These are phyloP conservation scores for Porodaedalea pini DNA, from an alignment of 1,284 basidiomycete genomes.

Conservation along the genomic window DNA sequence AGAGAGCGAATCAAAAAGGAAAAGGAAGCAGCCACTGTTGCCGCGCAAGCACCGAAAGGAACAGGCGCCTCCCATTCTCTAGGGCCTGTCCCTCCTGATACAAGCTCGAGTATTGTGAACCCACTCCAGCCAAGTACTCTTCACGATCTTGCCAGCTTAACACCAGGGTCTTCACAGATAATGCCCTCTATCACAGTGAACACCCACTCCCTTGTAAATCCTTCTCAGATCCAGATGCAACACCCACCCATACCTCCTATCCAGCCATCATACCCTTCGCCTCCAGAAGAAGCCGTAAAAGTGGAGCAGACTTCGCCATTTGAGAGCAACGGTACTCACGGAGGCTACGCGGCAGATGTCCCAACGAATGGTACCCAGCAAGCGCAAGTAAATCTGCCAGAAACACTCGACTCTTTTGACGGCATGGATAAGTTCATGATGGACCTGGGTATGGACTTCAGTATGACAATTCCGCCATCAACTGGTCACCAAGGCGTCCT, in stretches of 20 bases:
- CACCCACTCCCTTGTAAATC: conserved; percentile 10
- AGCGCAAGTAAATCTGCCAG: conserved; percentile 19
- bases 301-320: background rate
- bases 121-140: background rate
- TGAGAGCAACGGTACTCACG: background rate
- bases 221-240: background rate
- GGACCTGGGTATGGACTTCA: conserved; percentile 44
- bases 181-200: conserved; percentile 3
- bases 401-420: conserved; percentile 38
- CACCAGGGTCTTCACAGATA: background rate
- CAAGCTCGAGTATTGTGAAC: background rate
- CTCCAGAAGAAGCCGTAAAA: conserved; percentile 14
- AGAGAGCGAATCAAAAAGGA: conserved; percentile 65
- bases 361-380: background rate
- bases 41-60: background rate
- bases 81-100: background rate
- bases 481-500: background rate
- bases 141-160: background rate
- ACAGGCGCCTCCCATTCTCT: background rate
- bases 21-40: conserved; percentile 36
- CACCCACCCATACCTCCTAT: background rate
- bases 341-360: background rate
- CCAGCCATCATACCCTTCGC: conserved; percentile 17
- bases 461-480: conserved; percentile 31
- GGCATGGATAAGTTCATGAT: conserved; percentile 41